A percentile compares a stretch with the other conserved stretches of the same genome.
These are phyloP conservation scores for Kwoniella dendrophila DNA, from an alignment of 768 basidiomycete genomes.

Conservation along the genomic window DNA sequence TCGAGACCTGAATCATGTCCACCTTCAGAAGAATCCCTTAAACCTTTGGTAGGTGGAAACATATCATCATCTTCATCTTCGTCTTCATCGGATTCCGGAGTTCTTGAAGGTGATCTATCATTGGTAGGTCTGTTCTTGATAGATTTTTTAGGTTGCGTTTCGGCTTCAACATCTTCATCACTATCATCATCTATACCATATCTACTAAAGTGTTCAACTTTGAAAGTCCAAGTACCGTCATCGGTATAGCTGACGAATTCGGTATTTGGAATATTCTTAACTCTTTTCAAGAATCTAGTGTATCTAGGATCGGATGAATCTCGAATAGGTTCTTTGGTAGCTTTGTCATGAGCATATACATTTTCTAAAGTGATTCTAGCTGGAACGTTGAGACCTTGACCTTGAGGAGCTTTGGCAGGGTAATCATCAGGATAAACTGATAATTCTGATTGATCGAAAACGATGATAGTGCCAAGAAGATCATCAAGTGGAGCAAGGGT, in stretches of 20 bases:
- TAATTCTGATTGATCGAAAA: constrained; percentile 88
- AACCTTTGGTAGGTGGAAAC: constrained; percentile 35
- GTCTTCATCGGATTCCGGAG: constrained; percentile 24
- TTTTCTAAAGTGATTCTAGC: constrained; percentile 74
- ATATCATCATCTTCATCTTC: constrained; percentile 36
- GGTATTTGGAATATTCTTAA: constrained; percentile 83
- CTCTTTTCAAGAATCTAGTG: constrained; percentile 72
- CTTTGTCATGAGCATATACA: constrained; percentile 90
- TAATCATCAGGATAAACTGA: constrained; percentile 90
- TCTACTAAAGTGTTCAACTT: constrained; percentile 79
- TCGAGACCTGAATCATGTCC: constrained; percentile 31
- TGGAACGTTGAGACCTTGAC: constrained; percentile 84
- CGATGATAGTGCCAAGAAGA: constrained; percentile 80
- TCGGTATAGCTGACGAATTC: constrained; percentile 75
- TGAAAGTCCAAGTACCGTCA: constrained; percentile 90
- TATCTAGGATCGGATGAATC: constrained; percentile 74
- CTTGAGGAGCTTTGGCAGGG: constrained; percentile 81
- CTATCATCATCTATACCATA: constrained; percentile 51
- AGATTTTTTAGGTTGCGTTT: constrained; percentile 4
- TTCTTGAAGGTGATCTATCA: constrained; percentile 14
- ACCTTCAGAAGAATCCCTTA: constrained; percentile 23
- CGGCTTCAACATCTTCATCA: constrained; percentile 34
- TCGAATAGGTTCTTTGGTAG: constrained; percentile 84
- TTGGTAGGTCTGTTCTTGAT: neutral
- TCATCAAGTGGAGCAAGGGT: constrained; percentile 80